Base-by-base conservation (phyloP, 192 early-diverging fungal species). In the Entomortierella parvispora region DNA sequence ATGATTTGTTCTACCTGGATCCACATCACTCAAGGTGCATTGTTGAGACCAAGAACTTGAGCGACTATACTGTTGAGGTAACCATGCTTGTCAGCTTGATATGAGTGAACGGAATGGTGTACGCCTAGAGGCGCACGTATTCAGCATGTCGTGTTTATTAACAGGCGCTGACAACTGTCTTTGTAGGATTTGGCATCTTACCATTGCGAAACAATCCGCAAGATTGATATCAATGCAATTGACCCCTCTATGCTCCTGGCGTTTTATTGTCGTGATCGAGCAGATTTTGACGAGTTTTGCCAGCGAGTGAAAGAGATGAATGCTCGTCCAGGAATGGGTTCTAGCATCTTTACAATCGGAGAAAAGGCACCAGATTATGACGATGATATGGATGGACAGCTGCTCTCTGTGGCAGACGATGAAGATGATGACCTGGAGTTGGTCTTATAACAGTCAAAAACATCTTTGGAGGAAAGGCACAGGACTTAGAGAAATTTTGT, bases 221-320 rank as follows among this genome's bases (percentile, higher is more conserved):
- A 91, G 57, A 85, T 97, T 25, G 77, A 90, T 17, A 86, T 99
- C 29, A 83, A 81, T 18, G 80, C 89, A 15, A 71, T 99, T 49
- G 97, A 99, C 75, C 97, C 97, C 1, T 96, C 94, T 2, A 92
- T 99, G 89, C 86, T 97, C 3, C 80, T 97, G 66, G 96, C 96
- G 2, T 99, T 97, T 70, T 96, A 90, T 74, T 91, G 89, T 62
- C 69, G 79, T 25, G 86, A 86, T 40, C 54, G 66, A 23, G 57
- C 51, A 2, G 91, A 93, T 6, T 93, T 93, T 62, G 83, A 89
- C 37, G 55, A 68, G 9, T 87, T 93, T 64, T 87, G 88, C 65
- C 51, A 69, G n/a, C 71, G 78, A 18, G 82, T 87, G 9, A 63
- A 72, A 7, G 53, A 84, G 63, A 68, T 92, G 57, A 62, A 65